phyloP scores from a whole-genome alignment of 225 moss, liverwort and hornwort species.

The Marchantia paleacea region DNA sequence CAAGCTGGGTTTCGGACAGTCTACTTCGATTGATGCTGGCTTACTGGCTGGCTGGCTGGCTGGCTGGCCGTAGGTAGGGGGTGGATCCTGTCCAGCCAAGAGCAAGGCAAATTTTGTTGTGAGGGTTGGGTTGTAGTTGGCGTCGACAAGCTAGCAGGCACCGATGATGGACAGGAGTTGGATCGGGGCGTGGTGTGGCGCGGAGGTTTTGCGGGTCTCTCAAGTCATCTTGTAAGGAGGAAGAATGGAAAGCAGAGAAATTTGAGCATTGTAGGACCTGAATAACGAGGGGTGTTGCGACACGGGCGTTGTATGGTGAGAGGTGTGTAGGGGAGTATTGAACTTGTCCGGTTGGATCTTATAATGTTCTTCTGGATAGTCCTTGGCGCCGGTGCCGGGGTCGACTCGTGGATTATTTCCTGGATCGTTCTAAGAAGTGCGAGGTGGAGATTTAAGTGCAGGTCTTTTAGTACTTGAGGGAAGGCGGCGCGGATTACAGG shows the following conservation, averaged over 20 bases:
- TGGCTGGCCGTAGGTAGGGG: background rate
- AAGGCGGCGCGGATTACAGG: slow-evolving; percentile 6
- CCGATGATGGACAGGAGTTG: background rate
- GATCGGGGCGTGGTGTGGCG: background rate
- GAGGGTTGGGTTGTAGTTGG: background rate
- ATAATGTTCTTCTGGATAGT: background rate
- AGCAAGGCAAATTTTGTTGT: background rate
- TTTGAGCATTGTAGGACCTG: background rate
- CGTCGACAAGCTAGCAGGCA: background rate
- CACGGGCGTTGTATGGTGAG: background rate
- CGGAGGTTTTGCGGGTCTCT: background rate
- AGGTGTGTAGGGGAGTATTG: background rate
- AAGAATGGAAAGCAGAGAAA: background rate
- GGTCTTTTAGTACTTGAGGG: background rate
- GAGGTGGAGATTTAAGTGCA: slow-evolving; percentile 29
- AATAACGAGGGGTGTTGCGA: background rate
- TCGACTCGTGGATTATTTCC: slow-evolving; percentile 9
- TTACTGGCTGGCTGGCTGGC: background rate
- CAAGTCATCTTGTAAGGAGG: background rate
- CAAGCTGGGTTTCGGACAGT: background rate
- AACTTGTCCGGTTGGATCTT: slow-evolving; percentile 1
- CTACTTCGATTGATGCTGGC: background rate
- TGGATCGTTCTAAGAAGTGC: slow-evolving; percentile 23
- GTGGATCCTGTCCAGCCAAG: background rate
- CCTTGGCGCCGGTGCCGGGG: background rate